Evolutionary conservation across 148 eudicot species (phyloP).

Genomic region (Dysphania ambrosioides): DNA sequence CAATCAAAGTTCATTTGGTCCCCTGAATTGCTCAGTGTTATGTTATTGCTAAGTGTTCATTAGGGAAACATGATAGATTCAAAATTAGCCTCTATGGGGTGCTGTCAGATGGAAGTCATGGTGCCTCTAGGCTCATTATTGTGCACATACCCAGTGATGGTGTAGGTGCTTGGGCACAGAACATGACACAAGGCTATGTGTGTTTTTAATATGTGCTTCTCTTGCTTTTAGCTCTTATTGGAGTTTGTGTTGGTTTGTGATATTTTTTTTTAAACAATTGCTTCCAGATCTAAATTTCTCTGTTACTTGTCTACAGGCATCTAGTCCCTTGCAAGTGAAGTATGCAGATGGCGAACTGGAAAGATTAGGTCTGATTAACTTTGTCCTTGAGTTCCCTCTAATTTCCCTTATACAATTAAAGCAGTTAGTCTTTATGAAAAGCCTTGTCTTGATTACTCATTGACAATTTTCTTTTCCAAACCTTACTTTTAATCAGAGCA

Average conservation of each 20-base stretch:
- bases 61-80: too few species aligned
- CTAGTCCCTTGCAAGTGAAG: slow-evolving; percentile 99
- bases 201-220: not conserved
- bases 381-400: slow-evolving; percentile 16
- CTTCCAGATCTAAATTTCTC: not conserved
- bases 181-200: too few species aligned
- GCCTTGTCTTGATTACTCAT: not conserved
- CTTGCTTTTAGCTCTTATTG: too few species aligned
- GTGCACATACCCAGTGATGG: too few species aligned
- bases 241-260: not conserved
- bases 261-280: not conserved
- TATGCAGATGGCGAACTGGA: slow-evolving; percentile 99
- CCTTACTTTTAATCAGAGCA: slow-evolving; percentile 57
- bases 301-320: slow-evolving; percentile 52
- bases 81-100: too few species aligned
- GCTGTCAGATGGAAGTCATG: too few species aligned
- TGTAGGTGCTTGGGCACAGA: too few species aligned
- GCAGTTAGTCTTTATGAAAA: not conserved
- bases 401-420: too few species aligned
- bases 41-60: too few species aligned
- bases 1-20: too few species aligned
- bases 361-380: slow-evolving; percentile 67
- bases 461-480: slow-evolving; percentile 10
- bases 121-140: too few species aligned
- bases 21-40: too few species aligned